Percentiles rank a stretch among this genome's conserved stretches.
Conservation (phyloP, 345 rosid species). For the Populus deltoides region DNA sequence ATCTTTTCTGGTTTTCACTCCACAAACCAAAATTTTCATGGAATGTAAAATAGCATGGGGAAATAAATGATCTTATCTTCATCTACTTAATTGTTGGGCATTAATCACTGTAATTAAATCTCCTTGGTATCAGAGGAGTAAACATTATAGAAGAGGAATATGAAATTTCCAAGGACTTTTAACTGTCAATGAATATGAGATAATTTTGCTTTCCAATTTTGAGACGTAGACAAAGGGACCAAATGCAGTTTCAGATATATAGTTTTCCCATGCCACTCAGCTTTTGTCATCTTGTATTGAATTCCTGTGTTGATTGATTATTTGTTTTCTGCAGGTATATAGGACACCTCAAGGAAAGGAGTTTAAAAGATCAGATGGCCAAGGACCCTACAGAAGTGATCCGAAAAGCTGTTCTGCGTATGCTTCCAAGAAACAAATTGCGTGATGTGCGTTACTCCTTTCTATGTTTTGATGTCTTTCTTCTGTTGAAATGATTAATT, state of each 20-base stretch:
- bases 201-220: not conserved
- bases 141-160: not conserved
- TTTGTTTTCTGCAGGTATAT: constrained; percentile 51
- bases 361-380: constrained; percentile 84
- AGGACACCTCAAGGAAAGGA: constrained; percentile 93
- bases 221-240: not conserved
- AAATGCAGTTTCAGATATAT: not conserved
- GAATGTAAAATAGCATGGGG: not conserved
- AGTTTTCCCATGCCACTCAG: not conserved
- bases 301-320: constrained; percentile 1
- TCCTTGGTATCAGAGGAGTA: not conserved
- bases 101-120: not conserved
- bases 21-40: not conserved
- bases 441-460: constrained; percentile 62
- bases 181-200: not conserved
- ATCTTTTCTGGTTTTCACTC: not conserved
- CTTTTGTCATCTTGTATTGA: not conserved
- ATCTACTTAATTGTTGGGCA: not conserved
- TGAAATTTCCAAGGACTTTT: not conserved
- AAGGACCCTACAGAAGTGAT: constrained; percentile 97
- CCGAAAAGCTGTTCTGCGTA: constrained; percentile 92
- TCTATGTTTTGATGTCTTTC: not conserved
- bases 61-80: not conserved
- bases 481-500: not conserved
- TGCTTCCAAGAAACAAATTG: constrained; percentile 95